These are phyloP conservation scores for Taphrina sp. DNA, from an alignment of 1,139 yeast species.

Conservation along the genomic window DNA sequence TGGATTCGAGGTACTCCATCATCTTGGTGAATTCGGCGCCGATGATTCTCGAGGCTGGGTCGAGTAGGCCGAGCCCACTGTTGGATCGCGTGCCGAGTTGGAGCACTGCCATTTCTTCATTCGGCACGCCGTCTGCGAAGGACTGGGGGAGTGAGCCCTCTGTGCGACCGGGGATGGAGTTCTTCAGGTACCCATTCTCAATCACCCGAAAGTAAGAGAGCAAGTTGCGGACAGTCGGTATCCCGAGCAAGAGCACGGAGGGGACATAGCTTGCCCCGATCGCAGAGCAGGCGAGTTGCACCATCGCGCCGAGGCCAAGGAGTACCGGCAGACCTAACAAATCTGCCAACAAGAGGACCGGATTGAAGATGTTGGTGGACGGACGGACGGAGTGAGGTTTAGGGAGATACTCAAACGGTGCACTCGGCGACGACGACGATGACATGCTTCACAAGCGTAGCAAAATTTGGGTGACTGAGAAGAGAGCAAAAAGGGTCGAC, in stretches of 20 bases:
- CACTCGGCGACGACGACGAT: no score
- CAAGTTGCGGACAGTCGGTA: neutral
- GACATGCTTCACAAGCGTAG: no score
- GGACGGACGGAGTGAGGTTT: no score
- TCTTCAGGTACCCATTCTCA: neutral
- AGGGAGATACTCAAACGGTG: no score
- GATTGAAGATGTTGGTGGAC: no score
- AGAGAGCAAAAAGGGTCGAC: no score
- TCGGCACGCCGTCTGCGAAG: neutral
- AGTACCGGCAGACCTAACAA: neutral
- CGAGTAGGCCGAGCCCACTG: constrained; percentile 13
- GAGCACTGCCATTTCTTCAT: constrained; percentile 1
- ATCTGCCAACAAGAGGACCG: no score
- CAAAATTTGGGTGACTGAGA: no score
- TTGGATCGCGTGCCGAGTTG: constrained; percentile 9
- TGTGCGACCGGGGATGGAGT: neutral
- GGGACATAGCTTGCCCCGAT: constrained; percentile 1
- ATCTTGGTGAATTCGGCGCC: neutral
- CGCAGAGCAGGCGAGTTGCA: neutral
- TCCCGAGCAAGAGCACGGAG: neutral
- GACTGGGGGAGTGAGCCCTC: neutral
- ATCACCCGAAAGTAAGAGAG: neutral
- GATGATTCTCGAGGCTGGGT: neutral
- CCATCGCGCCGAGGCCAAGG: constrained; percentile 2
- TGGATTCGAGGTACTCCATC: constrained; percentile 3